These are phyloP conservation scores for Cokeromyces recurvatus DNA, from an alignment of 371 early-diverging fungal genomes.

Conservation along the genomic window DNA sequence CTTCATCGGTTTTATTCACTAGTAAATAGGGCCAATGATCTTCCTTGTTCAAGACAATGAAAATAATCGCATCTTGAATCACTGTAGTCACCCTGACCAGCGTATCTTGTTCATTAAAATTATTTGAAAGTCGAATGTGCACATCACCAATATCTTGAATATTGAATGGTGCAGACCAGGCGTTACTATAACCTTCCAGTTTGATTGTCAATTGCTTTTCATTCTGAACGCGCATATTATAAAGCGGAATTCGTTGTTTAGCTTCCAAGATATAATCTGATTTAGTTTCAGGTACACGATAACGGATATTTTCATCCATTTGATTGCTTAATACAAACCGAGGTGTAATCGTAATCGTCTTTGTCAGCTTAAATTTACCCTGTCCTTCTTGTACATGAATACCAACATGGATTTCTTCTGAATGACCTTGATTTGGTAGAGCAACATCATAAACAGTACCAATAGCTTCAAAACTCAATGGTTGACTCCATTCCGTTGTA, in stretches of 20 bases:
- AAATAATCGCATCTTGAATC: slow-evolving; percentile 86
- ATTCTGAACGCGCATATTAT: slow-evolving; percentile 58
- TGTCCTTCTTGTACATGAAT: slow-evolving; percentile 77
- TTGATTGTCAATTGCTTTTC: slow-evolving; percentile 69
- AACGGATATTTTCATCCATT: slow-evolving; percentile 63
- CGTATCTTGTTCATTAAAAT: slow-evolving; percentile 46
- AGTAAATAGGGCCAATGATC: slow-evolving; percentile 91
- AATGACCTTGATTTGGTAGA: slow-evolving; percentile 50
- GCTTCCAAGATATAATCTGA: slow-evolving; percentile 46
- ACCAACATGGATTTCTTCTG: slow-evolving; percentile 77
- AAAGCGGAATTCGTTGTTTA: slow-evolving; percentile 62
- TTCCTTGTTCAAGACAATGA: slow-evolving; percentile 76
- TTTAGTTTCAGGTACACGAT: slow-evolving; percentile 68
- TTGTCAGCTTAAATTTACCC: slow-evolving; percentile 70
- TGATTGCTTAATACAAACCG: slow-evolving; percentile 90
- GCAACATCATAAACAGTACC: slow-evolving; percentile 81
- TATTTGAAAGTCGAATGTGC: slow-evolving; percentile 69
- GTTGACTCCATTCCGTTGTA: slow-evolving; percentile 88
- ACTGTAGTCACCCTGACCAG: slow-evolving; percentile 75
- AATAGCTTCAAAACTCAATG: slow-evolving; percentile 93
- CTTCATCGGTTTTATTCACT: slow-evolving; percentile 79
- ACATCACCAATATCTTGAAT: slow-evolving; percentile 85
- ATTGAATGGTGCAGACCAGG: slow-evolving; percentile 90
- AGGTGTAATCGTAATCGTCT: slow-evolving; percentile 88
- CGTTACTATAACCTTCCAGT: slow-evolving; percentile 63